phyloP scores from a whole-genome alignment of 768 basidiomycete species.

The Bullera alba region DNA sequence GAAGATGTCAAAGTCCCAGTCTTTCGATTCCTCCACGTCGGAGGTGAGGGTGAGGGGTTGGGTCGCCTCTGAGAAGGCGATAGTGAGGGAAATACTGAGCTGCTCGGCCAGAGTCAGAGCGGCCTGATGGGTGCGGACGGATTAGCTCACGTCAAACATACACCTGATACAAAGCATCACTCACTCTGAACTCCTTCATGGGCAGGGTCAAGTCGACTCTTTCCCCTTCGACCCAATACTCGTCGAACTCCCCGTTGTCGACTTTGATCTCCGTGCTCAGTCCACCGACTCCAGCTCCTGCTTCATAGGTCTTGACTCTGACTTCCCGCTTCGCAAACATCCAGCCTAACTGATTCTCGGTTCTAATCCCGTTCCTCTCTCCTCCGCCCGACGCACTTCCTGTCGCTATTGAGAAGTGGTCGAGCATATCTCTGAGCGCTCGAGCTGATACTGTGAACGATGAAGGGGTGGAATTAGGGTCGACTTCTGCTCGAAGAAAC shows the following conservation, averaged over 20 bases:
- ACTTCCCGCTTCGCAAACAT: slow-evolving; percentile 37
- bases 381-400: background rate
- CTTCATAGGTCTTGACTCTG: slow-evolving; percentile 40
- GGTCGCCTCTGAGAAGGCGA: slow-evolving; percentile 33
- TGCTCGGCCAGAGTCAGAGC: slow-evolving; percentile 38
- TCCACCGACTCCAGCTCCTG: slow-evolving; percentile 9
- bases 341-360: slow-evolving; percentile 42
- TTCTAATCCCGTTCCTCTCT: slow-evolving; percentile 3
- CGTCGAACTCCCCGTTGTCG: slow-evolving; percentile 34
- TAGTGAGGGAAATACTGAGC: slow-evolving; percentile 28
- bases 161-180: slow-evolving; percentile 2
- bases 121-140: slow-evolving; percentile 34
- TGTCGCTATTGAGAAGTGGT: slow-evolving; percentile 34
- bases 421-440: slow-evolving; percentile 40
- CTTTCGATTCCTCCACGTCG: slow-evolving; percentile 13
- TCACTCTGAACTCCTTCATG: slow-evolving; percentile 44
- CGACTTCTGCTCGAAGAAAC: slow-evolving; percentile 39
- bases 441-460: slow-evolving; percentile 32
- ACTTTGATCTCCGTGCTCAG: slow-evolving; percentile 41
- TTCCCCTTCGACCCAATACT: slow-evolving; percentile 29
- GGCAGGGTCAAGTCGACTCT: slow-evolving; percentile 41
- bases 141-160: slow-evolving; percentile 2
- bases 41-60: slow-evolving; percentile 40
- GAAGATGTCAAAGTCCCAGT: slow-evolving; percentile 29
- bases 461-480: slow-evolving; percentile 36